A percentile compares a stretch with the other conserved stretches of the same genome.
These are phyloP conservation scores for Plasmodium vivax DNA, from an alignment of 169 alveolate species.

Conservation along the genomic window DNA sequence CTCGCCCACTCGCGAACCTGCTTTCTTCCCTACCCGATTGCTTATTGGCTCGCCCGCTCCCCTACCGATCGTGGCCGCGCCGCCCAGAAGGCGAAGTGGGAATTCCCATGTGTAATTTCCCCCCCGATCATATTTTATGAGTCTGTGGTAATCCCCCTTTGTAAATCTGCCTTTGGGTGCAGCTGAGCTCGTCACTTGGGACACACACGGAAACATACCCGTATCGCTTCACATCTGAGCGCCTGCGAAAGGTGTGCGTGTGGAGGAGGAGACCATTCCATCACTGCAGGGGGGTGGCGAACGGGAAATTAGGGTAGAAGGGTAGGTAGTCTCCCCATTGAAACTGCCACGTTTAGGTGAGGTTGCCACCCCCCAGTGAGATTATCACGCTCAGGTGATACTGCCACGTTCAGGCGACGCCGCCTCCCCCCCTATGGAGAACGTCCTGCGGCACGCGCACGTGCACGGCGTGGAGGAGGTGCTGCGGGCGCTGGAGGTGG, in stretches of 20 bases:
- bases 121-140: not conserved
- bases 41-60: no score
- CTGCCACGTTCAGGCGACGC: not conserved
- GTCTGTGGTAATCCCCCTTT: not conserved
- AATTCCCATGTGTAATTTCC: not conserved
- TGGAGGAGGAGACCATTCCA: not conserved
- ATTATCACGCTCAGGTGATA: not conserved
- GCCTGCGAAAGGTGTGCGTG: not conserved
- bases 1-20: not conserved
- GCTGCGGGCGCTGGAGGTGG: slow-evolving; percentile 76
- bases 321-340: not conserved
- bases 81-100: not conserved
- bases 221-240: not conserved
- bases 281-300: not conserved
- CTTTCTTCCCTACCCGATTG: no score
- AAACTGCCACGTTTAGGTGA: no score
- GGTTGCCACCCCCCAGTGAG: no score
- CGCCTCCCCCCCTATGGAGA: slow-evolving; percentile 1
- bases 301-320: not conserved
- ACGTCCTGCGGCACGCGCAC: slow-evolving; percentile 74
- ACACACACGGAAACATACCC: not conserved
- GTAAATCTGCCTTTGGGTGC: not conserved
- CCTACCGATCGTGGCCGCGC: not conserved
- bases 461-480: slow-evolving; percentile 75
- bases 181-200: not conserved